A percentile compares a stretch with the other conserved stretches of the same genome.
Conservation (phyloP, 73 alveolate genomes). For the Blepharisma japonicum region DNA sequence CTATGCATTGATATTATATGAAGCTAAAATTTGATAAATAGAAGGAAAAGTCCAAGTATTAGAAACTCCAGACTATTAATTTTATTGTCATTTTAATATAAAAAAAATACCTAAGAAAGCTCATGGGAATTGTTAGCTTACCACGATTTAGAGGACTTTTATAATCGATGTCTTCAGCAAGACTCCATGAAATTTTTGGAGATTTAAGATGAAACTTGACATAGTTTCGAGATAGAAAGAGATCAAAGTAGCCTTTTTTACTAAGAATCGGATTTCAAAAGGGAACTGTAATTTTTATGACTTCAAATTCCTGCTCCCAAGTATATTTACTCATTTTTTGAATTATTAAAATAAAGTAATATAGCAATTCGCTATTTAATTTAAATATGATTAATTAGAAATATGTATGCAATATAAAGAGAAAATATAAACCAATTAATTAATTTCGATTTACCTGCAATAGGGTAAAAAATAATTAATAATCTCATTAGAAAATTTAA, state of each 20-base stretch:
- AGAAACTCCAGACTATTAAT: conserved; percentile 17
- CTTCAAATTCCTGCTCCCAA: conserved; percentile 12
- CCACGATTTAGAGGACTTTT: not conserved
- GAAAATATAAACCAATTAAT: too few species aligned
- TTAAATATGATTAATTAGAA: too few species aligned
- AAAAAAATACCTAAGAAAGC: too few species aligned
- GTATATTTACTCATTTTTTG: not conserved
- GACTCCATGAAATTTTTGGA: conserved; percentile 21
- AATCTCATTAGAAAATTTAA: too few species aligned
- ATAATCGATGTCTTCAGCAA: conserved; percentile 16
- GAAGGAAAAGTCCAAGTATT: not conserved
- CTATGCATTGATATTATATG: too few species aligned
- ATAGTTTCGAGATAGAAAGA: not conserved
- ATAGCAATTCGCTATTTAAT: too few species aligned
- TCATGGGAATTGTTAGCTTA: too few species aligned
- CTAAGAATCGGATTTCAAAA: not conserved
- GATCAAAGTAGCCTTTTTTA: conserved; percentile 16
- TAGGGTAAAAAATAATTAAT: too few species aligned
- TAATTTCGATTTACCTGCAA: too few species aligned
- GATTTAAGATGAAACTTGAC: conserved; percentile 27
- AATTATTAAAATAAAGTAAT: not conserved
- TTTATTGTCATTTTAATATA: too few species aligned
- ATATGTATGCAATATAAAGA: too few species aligned
- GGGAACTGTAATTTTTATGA: not conserved
- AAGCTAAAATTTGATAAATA: too few species aligned